A percentile compares a stretch with the other conserved stretches of the same genome.
Evolutionary conservation across 306 rosid genomes (phyloP).

Genomic region (Inga oerstediana): DNA sequence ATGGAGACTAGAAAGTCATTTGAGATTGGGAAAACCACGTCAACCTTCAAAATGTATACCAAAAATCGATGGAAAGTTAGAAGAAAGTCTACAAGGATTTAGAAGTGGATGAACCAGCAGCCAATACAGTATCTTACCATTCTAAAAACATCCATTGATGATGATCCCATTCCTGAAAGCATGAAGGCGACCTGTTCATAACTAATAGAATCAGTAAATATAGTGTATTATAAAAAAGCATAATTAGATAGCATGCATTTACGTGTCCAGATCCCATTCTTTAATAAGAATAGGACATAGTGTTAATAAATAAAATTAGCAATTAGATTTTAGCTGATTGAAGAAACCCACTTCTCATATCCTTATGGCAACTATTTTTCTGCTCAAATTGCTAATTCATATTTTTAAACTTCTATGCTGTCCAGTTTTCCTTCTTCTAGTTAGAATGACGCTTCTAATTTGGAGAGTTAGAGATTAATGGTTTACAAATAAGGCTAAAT

Average conservation of each 20-base stretch:
- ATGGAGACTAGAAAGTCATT: not conserved
- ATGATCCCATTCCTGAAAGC: conserved; percentile 93
- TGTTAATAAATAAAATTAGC: not conserved
- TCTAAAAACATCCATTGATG: conserved; percentile 73
- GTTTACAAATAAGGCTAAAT: not conserved
- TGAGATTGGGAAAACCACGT: not conserved
- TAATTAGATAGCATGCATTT: not conserved
- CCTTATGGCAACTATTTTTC: not conserved
- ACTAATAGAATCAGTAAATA: conserved; percentile 27
- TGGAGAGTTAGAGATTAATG: not conserved
- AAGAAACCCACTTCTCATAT: conserved; percentile 2
- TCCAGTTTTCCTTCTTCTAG: not conserved
- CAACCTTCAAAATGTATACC: conserved; percentile 17
- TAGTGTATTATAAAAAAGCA: conserved; percentile 3
- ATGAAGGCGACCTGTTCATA: conserved; percentile 79
- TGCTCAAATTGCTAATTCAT: too few relatives aligned
- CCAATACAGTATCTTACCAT: conserved; percentile 45
- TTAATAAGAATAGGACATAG: not conserved
- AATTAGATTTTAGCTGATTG: not conserved
- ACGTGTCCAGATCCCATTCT: conserved; percentile 13
- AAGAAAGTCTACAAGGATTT: conserved; percentile 10
- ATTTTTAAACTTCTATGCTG: not conserved
- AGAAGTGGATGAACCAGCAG: not conserved
- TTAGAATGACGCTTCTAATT: not conserved
- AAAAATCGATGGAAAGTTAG: not conserved